phyloP scores from a whole-genome alignment of 768 basidiomycete genomes.

The Rhodotorula diobovata region DNA sequence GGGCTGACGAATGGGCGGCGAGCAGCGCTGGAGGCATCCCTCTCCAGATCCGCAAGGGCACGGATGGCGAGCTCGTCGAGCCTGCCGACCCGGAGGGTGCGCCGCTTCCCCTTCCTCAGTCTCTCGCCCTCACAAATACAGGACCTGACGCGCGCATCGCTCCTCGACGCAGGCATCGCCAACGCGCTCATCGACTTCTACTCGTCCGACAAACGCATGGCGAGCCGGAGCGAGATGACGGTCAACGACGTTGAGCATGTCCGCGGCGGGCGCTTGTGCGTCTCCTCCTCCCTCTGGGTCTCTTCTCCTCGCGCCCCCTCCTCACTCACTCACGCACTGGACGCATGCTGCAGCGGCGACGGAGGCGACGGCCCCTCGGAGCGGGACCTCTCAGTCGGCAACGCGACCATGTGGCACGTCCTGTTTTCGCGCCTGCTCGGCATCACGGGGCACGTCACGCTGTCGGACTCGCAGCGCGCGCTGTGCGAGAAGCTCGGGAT shows the following conservation, averaged over 20 bases:
- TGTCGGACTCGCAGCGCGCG: background rate
- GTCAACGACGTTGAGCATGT: background rate
- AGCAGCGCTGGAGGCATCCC: conserved; percentile 79
- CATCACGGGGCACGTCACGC: background rate
- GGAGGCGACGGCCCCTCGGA: conserved; percentile 11
- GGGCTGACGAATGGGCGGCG: conserved; percentile 53
- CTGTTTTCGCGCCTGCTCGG: conserved; percentile 6
- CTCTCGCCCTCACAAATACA: background rate
- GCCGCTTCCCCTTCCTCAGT: background rate
- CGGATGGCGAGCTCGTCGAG: conserved; percentile 78
- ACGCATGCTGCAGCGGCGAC: background rate
- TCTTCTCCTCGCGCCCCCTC: background rate
- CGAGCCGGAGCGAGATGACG: conserved; percentile 2
- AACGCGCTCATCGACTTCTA: conserved; percentile 17
- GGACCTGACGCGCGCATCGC: too few relatives aligned
- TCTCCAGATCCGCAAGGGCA: conserved; percentile 79
- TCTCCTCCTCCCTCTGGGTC: background rate
- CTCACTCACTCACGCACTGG: background rate
- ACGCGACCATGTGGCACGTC: conserved; percentile 26
- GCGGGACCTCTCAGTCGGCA: conserved; percentile 21
- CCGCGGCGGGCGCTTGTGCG: conserved; percentile 6
- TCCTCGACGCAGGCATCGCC: conserved; percentile 3
- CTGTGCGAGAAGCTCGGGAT: background rate
- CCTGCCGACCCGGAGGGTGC: conserved; percentile 62
- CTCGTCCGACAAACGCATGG: background rate